Percentiles rank a stretch among this genome's conserved stretches.
These are phyloP conservation scores for Borealophlyctis nickersoniae DNA, from an alignment of 192 early-diverging fungal genomes.

Conservation along the genomic window DNA sequence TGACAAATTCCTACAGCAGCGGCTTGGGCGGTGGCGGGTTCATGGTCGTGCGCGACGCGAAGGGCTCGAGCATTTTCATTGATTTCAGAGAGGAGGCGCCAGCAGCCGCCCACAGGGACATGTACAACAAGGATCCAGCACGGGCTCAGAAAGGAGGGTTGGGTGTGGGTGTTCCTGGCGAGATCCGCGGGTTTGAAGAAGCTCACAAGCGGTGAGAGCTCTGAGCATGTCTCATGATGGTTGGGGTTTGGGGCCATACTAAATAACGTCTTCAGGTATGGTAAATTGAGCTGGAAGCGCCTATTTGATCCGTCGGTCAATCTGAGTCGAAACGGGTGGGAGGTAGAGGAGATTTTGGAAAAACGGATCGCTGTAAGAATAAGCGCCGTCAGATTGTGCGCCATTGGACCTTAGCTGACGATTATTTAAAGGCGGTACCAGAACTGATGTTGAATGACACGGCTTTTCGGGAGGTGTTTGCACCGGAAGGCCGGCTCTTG, in stretches of 20 bases:
- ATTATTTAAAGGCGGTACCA: not conserved
- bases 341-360: conserved; percentile 48
- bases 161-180: conserved; percentile 81
- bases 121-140: conserved; percentile 75
- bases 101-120: conserved; percentile 63
- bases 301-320: conserved; percentile 76
- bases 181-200: conserved; percentile 78
- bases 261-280: conserved; percentile 45
- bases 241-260: not conserved
- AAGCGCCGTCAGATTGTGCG: no score
- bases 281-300: conserved; percentile 77
- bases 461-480: conserved; percentile 57
- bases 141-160: conserved; percentile 70
- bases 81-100: conserved; percentile 91
- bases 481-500: conserved; percentile 67
- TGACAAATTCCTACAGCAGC: conserved; percentile 82
- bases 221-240: not conserved
- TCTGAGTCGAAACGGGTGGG: conserved; percentile 74
- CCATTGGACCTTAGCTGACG: conserved; percentile 10
- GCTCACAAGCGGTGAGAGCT: conserved; percentile 63
- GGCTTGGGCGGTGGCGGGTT: conserved; percentile 97
- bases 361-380: conserved; percentile 29
- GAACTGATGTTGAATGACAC: conserved; percentile 39
- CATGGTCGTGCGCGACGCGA: conserved; percentile 71
- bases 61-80: conserved; percentile 52